Percentiles rank a stretch among this genome's conserved stretches.
Evolutionary conservation across 192 early-diverging fungal genomes (phyloP).

Genomic region (Linnemannia elongata): DNA sequence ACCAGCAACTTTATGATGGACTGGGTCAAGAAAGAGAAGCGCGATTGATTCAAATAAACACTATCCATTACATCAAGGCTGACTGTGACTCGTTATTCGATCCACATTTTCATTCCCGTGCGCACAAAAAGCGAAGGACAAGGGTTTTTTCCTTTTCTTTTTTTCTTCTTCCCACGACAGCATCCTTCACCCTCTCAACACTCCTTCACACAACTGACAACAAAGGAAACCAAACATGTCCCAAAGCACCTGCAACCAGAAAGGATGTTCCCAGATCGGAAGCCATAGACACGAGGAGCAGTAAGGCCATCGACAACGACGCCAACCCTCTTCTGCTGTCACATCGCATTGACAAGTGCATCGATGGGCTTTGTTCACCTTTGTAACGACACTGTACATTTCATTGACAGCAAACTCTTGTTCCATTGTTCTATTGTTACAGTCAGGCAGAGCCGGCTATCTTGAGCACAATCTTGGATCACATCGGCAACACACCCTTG

Average conservation of each 20-base stretch:
- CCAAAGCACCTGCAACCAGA: conserved; percentile 15
- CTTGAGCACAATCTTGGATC: conserved; percentile 89
- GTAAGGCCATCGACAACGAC: conserved; percentile 16
- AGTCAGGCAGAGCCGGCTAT: conserved; percentile 80
- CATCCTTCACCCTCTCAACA: too few relatives aligned
- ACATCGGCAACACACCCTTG: conserved; percentile 97
- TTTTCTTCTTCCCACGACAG: not conserved
- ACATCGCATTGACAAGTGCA: not conserved
- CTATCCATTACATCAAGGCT: not conserved
- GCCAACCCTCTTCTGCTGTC: not conserved
- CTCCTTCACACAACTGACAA: not conserved
- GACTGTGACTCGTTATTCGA: not conserved
- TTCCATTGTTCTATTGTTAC: not conserved
- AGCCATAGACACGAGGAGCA: conserved; percentile 56
- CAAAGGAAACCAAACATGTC: not conserved
- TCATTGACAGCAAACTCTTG: not conserved
- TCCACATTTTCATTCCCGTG: not conserved
- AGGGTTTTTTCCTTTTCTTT: not conserved
- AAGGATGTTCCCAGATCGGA: conserved; percentile 49
- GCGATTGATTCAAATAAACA: conserved; percentile 21
- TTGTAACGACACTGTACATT: not conserved
- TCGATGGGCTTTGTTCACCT: not conserved
- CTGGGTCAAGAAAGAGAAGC: conserved; percentile 53
- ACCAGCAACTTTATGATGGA: conserved; percentile 44
- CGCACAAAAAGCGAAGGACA: not conserved